phyloP scores from a whole-genome alignment of 2,329 filamentous ascomycete species.

The Gaeumannomyces tritici region DNA sequence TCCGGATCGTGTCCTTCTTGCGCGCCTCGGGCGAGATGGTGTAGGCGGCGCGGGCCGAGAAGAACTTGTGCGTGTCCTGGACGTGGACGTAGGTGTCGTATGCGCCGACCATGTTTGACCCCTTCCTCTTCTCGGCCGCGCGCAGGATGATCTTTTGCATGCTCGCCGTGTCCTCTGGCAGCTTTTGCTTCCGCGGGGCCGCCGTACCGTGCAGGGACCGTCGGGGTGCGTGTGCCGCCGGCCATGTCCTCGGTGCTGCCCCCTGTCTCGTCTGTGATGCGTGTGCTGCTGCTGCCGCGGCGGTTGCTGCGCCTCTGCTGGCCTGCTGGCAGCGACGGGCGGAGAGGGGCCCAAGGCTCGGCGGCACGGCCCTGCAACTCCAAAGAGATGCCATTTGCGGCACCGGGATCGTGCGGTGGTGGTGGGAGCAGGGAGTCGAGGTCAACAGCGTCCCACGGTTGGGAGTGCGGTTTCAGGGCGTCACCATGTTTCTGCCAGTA shows the following conservation, averaged over 20 bases:
- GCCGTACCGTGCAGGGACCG: not conserved
- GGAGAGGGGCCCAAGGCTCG: not conserved
- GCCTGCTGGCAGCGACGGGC: not conserved
- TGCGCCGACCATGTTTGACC: not conserved
- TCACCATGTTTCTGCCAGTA: not conserved
- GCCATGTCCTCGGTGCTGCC: not conserved
- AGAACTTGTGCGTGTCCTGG: constrained; percentile 45
- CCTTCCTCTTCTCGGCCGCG: not conserved
- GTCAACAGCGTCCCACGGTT: not conserved
- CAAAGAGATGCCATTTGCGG: not conserved
- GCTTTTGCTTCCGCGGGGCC: not conserved
- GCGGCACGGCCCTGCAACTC: not conserved
- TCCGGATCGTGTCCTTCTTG: constrained; percentile 57
- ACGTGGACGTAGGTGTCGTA: not conserved
- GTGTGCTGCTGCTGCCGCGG: not conserved
- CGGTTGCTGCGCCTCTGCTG: not conserved
- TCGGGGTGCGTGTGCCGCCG: not conserved
- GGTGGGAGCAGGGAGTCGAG: not conserved
- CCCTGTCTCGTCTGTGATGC: not conserved
- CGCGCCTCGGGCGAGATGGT: constrained; percentile 58
- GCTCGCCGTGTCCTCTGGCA: not conserved
- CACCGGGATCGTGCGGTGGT: not conserved
- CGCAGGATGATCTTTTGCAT: constrained; percentile 4
- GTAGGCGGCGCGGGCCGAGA: constrained; percentile 66
- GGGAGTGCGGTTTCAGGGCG: not conserved